Conservation (phyloP, 2,329 filamentous ascomycete genomes). For the Phyllosticta capitalensis region DNA sequence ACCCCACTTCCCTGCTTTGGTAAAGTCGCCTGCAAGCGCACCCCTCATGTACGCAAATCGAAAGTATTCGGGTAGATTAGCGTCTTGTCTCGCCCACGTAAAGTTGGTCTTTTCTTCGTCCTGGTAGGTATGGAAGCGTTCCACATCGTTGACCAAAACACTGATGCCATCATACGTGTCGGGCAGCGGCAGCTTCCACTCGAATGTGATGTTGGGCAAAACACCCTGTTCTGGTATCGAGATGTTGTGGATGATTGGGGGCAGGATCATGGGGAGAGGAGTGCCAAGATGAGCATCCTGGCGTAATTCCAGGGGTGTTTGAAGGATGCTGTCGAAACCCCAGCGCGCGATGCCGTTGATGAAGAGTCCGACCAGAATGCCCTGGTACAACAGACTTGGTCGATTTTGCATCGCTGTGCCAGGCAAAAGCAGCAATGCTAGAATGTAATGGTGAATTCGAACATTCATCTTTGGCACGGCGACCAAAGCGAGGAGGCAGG, state of each 20-base stretch:
- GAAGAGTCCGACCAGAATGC: conserved; percentile 80
- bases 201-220: conserved; percentile 53
- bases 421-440: conserved; percentile 75
- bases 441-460: conserved; percentile 90
- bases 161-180: conserved; percentile 61
- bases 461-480: conserved; percentile 67
- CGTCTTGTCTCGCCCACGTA: conserved; percentile 45
- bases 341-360: conserved; percentile 89
- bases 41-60: conserved; percentile 66
- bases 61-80: conserved; percentile 57
- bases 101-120: conserved; percentile 48
- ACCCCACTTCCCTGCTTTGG: conserved; percentile 63
- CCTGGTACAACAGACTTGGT: conserved; percentile 77
- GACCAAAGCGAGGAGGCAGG: conserved; percentile 60
- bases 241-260: conserved; percentile 39
- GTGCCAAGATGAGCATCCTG: conserved; percentile 46
- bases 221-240: conserved; percentile 34
- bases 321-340: conserved; percentile 83
- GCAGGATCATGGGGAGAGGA: conserved; percentile 43
- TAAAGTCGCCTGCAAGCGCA: conserved; percentile 58
- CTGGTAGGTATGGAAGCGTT: conserved; percentile 61
- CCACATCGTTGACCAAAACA: conserved; percentile 77
- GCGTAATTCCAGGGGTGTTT: conserved; percentile 66
- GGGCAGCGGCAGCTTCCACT: conserved; percentile 40
- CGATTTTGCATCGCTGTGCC: conserved; percentile 85